Base-by-base conservation (phyloP, 495 filamentous ascomycete genomes). In the Talaromyces thailandensis region DNA sequence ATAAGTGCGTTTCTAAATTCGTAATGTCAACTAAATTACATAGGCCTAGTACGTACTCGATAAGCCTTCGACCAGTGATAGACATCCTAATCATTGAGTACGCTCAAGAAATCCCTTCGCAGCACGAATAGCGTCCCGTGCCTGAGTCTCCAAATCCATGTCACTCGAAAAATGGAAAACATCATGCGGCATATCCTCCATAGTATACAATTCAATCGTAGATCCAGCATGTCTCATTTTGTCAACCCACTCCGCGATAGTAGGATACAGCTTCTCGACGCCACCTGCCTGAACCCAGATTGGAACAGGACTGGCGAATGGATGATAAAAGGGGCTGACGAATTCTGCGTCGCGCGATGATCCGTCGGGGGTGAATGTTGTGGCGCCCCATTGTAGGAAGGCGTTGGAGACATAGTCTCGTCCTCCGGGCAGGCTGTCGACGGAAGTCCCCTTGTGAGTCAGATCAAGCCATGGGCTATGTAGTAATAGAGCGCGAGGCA, bases 381-480 rank as follows among this genome's bases (percentile, higher is more conserved):
- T 18, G 1, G 57, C 52, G 18, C 75, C 75, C 75, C 75, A 78
- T 16, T 45, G 56, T 1, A 60, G 61, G 45, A 75, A 69, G 6
- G 14, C 18, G 12, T 50, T 23, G 9, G 61, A 28, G 18, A 77
- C 40, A 61, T 69, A 75, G 60, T 78, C 75, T n/a, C 50, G 56
- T 67, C 32, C 75, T 68, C 23, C 65, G 56, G 71, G 69, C 3
- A 51, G 28, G 52, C 32, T 48, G 26, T 64, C 29, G 21, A 31
- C 35, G 4, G 43, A 25, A 16, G 55, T 45, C 12, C 40, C 26
- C 7, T 57, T 23, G 3, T 16, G 26, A n/a, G 21, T 48, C 31
- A 64, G 29, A 43, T 66, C 51, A n/a, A 76, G 14, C 72, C 73
- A 78, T 11, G 75, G 73, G 18, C 65, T 67, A 63, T 69, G 71